Conservation (phyloP, 1,139 yeast genomes). For the Geotrichum europaeum region DNA sequence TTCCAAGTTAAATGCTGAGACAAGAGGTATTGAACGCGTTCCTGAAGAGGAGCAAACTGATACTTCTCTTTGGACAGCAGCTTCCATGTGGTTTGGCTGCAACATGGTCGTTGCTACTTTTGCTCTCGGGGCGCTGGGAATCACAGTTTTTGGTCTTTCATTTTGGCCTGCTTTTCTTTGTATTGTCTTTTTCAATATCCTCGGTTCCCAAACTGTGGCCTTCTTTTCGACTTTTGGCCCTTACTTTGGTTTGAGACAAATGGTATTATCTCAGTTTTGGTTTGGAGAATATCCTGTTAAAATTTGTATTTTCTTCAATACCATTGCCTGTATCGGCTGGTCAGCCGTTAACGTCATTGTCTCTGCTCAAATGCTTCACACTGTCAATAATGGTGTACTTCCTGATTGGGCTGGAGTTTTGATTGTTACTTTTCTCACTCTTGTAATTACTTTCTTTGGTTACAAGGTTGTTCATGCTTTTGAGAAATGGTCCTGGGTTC, state of each 20-base stretch:
- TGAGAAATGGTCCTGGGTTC: constrained; percentile 87
- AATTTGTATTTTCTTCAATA: constrained; percentile 69
- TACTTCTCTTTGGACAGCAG: constrained; percentile 58
- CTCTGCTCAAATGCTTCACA: constrained; percentile 75
- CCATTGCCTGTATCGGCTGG: constrained; percentile 91
- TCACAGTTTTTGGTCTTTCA: constrained; percentile 43
- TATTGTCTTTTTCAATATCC: constrained; percentile 62
- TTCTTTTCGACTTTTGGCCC: constrained; percentile 81
- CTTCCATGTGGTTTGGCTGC: constrained; percentile 91
- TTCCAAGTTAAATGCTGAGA: constrained; percentile 38
- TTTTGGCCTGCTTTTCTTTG: constrained; percentile 61
- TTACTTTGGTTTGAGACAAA: constrained; percentile 79
- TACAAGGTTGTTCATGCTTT: constrained; percentile 74
- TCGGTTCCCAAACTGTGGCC: constrained; percentile 78
- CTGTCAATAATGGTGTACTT: constrained; percentile 58
- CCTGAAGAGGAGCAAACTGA: constrained; percentile 65
- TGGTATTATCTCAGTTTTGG: constrained; percentile 72
- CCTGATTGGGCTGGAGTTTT: constrained; percentile 93
- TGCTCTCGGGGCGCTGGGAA: constrained; percentile 76
- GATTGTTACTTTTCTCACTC: constrained; percentile 61
- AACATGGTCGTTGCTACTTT: constrained; percentile 83
- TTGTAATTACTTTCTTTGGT: constrained; percentile 78
- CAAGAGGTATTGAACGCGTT: constrained; percentile 62
- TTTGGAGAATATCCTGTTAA: constrained; percentile 72
- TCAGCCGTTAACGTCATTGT: constrained; percentile 90